Percentiles rank a stretch among this genome's conserved stretches.
These are phyloP conservation scores for Trametes punicea DNA, from an alignment of 768 basidiomycete species.

Conservation along the genomic window DNA sequence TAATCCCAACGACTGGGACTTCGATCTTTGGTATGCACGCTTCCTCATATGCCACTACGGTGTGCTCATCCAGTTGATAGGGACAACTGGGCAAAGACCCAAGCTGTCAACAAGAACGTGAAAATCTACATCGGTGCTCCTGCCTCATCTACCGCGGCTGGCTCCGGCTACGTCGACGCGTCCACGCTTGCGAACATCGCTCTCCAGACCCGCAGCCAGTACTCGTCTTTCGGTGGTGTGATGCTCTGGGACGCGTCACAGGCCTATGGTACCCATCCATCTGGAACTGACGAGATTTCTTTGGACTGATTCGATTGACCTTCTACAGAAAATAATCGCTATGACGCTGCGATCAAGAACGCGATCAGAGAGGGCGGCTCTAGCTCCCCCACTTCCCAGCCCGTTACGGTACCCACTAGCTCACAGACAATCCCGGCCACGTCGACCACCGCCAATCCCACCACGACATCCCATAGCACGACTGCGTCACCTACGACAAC, in stretches of 20 bases:
- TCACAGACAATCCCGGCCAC: slow-evolving; percentile 11
- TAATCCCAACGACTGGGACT: slow-evolving; percentile 50
- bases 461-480: slow-evolving; percentile 14
- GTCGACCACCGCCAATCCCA: background rate
- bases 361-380: slow-evolving; percentile 18
- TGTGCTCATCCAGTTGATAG: slow-evolving; percentile 27
- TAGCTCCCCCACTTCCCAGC: slow-evolving; percentile 8
- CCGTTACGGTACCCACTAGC: slow-evolving; percentile 10
- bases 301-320: background rate
- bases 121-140: slow-evolving; percentile 68
- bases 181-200: slow-evolving; percentile 46
- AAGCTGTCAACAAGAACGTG: slow-evolving; percentile 56
- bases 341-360: slow-evolving; percentile 26
- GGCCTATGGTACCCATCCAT: slow-evolving; percentile 1
- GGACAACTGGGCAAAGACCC: slow-evolving; percentile 62
- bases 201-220: slow-evolving; percentile 49
- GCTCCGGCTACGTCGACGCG: slow-evolving; percentile 55
- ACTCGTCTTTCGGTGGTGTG: slow-evolving; percentile 65
- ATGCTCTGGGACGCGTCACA: slow-evolving; percentile 41
- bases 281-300: background rate
- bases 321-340: slow-evolving; percentile 28
- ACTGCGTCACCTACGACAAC: slow-evolving; percentile 11
- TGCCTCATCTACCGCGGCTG: slow-evolving; percentile 53
- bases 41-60: background rate
- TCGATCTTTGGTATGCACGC: slow-evolving; percentile 44